phyloP scores from a whole-genome alignment of 2,329 filamentous ascomycete species.

The Alternaria incomplexa region DNA sequence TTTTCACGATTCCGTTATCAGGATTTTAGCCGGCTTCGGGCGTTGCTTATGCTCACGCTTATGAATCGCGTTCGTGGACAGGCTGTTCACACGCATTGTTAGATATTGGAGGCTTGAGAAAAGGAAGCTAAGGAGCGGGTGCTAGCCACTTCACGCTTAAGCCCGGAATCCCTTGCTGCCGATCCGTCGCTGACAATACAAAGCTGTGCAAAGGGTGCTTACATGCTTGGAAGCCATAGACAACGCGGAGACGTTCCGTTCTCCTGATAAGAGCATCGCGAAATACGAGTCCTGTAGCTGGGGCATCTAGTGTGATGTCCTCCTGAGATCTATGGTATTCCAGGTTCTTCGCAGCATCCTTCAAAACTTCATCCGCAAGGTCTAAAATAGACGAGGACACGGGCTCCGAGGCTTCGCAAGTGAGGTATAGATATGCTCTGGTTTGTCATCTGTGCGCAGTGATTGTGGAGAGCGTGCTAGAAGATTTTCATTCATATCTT shows the following conservation, averaged over 20 bases:
- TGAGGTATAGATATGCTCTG: background rate
- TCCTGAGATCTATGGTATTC: background rate
- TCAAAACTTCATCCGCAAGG: background rate
- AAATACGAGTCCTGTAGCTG: background rate
- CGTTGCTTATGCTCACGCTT: slow-evolving; percentile 5
- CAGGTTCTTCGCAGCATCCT: background rate
- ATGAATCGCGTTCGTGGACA: slow-evolving; percentile 4
- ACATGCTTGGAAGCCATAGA: background rate
- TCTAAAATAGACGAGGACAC: background rate
- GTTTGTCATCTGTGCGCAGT: background rate
- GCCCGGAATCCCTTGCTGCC: slow-evolving; percentile 1
- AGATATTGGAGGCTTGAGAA: slow-evolving; percentile 3
- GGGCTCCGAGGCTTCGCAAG: background rate
- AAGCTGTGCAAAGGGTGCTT: background rate
- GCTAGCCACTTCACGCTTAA: slow-evolving; percentile 7
- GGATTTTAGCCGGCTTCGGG: background rate
- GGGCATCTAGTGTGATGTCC: background rate
- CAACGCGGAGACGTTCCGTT: background rate
- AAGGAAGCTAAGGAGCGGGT: background rate
- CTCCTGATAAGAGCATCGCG: background rate
- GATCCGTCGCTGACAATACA: slow-evolving; percentile 1
- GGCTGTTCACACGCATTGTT: background rate
- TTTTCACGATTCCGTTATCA: background rate
- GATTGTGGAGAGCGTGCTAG: slow-evolving; percentile 26
- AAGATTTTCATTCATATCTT: slow-evolving; percentile 47